A percentile compares a stretch with the other conserved stretches of the same genome.
These are phyloP conservation scores for Wickerhamiella siamensis DNA, from an alignment of 805 yeast species.

Conservation along the genomic window DNA sequence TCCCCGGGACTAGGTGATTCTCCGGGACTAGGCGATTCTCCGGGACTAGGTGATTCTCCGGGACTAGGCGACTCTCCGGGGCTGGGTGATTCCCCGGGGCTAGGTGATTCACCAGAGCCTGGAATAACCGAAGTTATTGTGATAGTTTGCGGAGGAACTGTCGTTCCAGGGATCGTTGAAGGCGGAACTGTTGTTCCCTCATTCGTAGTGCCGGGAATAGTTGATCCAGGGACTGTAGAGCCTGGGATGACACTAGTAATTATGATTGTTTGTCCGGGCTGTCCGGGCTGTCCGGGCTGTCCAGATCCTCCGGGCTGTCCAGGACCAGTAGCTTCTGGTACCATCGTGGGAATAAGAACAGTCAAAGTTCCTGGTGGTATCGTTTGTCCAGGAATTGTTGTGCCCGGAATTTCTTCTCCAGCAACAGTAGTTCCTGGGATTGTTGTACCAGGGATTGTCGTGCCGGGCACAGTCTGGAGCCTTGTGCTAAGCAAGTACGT, in stretches of 20 bases:
- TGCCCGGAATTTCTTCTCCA: conserved; percentile 4
- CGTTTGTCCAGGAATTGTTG: conserved; percentile 4
- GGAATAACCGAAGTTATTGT: conserved; percentile 2
- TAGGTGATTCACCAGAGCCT: conserved; percentile 4
- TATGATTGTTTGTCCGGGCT: conserved; percentile 3
- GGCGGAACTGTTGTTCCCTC: conserved; percentile 9
- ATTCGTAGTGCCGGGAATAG: conserved; percentile 10
- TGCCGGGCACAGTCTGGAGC: not conserved
- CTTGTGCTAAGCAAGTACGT: conserved; percentile 1
- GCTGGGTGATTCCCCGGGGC: not conserved
- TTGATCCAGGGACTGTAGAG: conserved; percentile 12
- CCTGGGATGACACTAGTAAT: conserved; percentile 8
- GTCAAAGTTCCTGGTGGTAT: not conserved
- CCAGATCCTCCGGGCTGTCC: not conserved
- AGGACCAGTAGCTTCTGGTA: not conserved
- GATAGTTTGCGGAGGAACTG: conserved; percentile 4
- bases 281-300: not conserved
- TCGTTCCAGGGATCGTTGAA: conserved; percentile 5
- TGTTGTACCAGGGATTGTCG: not conserved
- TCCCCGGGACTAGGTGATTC: no score
- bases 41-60: conserved; percentile 1
- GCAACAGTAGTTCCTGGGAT: conserved; percentile 12
- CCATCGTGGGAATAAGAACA: not conserved
- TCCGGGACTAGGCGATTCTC: not conserved
- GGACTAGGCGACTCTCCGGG: not conserved